phyloP scores from a whole-genome alignment of 2,329 filamentous ascomycete genomes.

The Xylaria sp. region DNA sequence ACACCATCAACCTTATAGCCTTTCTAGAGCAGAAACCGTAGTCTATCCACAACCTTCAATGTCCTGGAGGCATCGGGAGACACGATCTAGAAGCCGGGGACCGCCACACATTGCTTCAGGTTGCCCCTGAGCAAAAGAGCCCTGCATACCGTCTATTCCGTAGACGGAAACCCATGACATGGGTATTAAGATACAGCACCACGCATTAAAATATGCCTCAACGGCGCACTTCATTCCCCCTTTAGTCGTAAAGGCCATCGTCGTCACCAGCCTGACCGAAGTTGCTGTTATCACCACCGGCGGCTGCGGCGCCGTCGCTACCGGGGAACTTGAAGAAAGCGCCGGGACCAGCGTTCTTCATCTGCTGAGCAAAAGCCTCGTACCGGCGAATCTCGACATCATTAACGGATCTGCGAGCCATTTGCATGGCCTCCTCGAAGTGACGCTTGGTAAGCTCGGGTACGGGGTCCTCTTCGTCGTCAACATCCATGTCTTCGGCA shows the following conservation, averaged over 20 bases:
- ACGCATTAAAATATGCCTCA: constrained; percentile 2
- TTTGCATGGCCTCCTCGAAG: constrained; percentile 98
- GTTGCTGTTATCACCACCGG: constrained; percentile 50
- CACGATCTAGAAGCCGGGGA: constrained; percentile 11
- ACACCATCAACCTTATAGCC: constrained; percentile 12
- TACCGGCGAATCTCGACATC: constrained; percentile 98
- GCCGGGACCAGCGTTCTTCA: constrained; percentile 96
- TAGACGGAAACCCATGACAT: constrained; percentile 20
- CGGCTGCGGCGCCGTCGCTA: constrained; percentile 66
- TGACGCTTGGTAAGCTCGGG: constrained; percentile 93
- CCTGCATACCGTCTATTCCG: constrained; percentile 2
- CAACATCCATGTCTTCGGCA: constrained; percentile 74
- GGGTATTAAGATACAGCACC: constrained; percentile 44
- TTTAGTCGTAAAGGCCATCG: constrained; percentile 94
- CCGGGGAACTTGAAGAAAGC: constrained; percentile 97
- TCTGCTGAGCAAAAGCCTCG: constrained; percentile 96
- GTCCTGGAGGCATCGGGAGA: constrained; percentile 9
- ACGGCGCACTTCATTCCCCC: constrained; percentile 22
- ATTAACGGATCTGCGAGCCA: constrained; percentile 85
- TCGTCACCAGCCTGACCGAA: constrained; percentile 89
- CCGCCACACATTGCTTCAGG: neutral
- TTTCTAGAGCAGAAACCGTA: constrained; percentile 17
- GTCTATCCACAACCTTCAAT: constrained; percentile 23
- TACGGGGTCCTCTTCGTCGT: constrained; percentile 84
- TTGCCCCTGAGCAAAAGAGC: neutral